Percentiles rank a stretch among this genome's conserved stretches.
phyloP scores from a whole-genome alignment of 371 early-diverging fungal species.

The Parasitella parasitica region DNA sequence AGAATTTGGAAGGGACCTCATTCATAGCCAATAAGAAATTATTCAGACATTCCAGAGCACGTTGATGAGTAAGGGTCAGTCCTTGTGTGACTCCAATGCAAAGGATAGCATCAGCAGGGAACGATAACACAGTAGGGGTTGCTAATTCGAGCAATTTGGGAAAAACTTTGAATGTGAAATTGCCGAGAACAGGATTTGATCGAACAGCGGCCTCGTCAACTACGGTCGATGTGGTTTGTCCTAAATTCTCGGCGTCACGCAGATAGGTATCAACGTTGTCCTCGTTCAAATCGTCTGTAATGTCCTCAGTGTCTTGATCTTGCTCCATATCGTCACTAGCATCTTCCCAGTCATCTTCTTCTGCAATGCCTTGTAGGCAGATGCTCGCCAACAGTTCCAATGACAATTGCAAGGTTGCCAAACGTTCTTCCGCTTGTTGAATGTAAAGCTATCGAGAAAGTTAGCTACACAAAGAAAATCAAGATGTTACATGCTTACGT shows the following conservation, averaged over 20 bases:
- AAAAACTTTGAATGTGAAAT: constrained; percentile 46
- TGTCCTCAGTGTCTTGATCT: constrained; percentile 41
- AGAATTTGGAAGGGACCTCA: constrained; percentile 64
- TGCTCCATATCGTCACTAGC: constrained; percentile 55
- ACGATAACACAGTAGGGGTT: constrained; percentile 55
- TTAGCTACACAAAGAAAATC: neutral
- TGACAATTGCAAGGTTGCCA: constrained; percentile 69
- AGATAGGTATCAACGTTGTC: constrained; percentile 50
- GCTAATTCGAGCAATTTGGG: constrained; percentile 56
- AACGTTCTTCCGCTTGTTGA: constrained; percentile 50
- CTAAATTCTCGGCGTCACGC: constrained; percentile 23
- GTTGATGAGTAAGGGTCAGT: constrained; percentile 58
- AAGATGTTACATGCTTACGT: constrained; percentile 26
- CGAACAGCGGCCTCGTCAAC: constrained; percentile 26
- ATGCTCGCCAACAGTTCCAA: constrained; percentile 84
- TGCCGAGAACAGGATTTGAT: constrained; percentile 48
- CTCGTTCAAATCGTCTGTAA: constrained; percentile 46
- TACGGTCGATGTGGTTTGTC: constrained; percentile 18
- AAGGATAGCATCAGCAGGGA: constrained; percentile 38
- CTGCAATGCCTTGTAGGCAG: constrained; percentile 64
- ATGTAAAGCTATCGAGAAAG: constrained; percentile 26
- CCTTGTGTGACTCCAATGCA: constrained; percentile 51
- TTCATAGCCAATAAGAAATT: constrained; percentile 74
- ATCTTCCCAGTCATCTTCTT: constrained; percentile 58
- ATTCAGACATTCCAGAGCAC: constrained; percentile 75